Evolutionary conservation across 345 rosid genomes (phyloP), one percentile per base, ranked within the genome.

Genomic region (Erysimum cheiranthoides): DNA sequence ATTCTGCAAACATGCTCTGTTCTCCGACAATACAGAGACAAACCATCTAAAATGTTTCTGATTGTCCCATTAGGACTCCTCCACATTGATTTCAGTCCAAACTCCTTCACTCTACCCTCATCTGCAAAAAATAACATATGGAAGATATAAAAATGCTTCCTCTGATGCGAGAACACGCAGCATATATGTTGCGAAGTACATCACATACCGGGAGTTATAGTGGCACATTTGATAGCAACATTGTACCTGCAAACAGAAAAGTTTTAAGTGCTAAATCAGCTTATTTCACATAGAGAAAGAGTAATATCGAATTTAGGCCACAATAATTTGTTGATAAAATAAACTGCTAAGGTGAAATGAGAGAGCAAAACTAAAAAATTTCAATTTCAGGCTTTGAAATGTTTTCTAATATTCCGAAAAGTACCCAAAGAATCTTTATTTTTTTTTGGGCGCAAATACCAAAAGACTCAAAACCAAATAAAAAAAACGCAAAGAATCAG

Each of bases 41-140:
- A 65, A 95, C 99, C 99, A 62, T 95, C 82, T 83, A 95, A 80
- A 70, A 95, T 95, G 89, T 95, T 95, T 73, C 97, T 88, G 77
- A 95, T 95, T 18, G 99, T 92, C 79, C 99, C 99, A 82, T 95
- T 95, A 40, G 99, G 99, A 81, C 97, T 95, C 84, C 92, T 89
- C 97, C 97, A 90, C 97, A 92, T 90, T 54, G 91, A 80, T 74
- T 88, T 89, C 80, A 95, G 80, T 76, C 88, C 89, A 82, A 92
- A 95, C 81, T 95, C 99, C 77, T 92, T 92, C 70, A 95, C 93
- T 88, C 99, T 87, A 32, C 88, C 80, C 84, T 95, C 97, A 84
- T 95, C 99, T 95, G 86, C 85, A 87, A 42, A 56, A 79, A 27
- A 21, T n/a, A 34, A 34, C 17, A 72, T 18, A 27, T 2, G 39